Conservation (phyloP, 176 grass and related monocot species). For the Triticum turgidum region DNA sequence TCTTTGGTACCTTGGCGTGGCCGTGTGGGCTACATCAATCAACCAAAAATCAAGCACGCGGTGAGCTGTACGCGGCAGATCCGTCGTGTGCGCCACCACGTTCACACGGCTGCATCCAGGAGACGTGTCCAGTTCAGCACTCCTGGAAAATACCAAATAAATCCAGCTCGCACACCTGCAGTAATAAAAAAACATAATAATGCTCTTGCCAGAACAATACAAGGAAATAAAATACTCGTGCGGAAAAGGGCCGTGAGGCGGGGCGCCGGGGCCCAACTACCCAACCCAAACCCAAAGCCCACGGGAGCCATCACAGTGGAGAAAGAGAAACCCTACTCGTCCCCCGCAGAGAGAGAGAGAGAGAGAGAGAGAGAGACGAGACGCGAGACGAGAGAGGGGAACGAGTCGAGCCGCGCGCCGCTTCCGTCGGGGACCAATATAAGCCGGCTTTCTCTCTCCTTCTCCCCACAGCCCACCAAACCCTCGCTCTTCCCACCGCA, state of each 20-base stretch:
- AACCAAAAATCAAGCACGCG: neutral
- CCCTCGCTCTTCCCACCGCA: neutral
- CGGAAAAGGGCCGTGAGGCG: too few relatives aligned
- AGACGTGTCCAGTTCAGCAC: neutral
- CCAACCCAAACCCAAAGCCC: neutral
- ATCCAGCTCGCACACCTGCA: too few relatives aligned
- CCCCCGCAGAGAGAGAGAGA: neutral
- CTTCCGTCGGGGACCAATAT: conserved; percentile 43
- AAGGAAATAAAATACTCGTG: too few relatives aligned
- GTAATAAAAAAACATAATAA: too few relatives aligned
- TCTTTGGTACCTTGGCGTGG: too few relatives aligned
- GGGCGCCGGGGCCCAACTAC: neutral
- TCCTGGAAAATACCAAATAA: too few relatives aligned
- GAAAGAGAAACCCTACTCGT: conserved; percentile 15
- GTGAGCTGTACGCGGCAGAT: neutral
- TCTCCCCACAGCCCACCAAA: neutral
- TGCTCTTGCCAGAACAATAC: too few relatives aligned
- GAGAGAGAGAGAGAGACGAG: too few relatives aligned
- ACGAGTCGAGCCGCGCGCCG: conserved; percentile 45
- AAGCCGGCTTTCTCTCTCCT: conserved; percentile 35
- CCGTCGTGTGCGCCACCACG: neutral
- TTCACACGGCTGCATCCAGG: neutral
- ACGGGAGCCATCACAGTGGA: neutral
- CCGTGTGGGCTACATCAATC: neutral
- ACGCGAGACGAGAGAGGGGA: neutral